A percentile compares a stretch with the other conserved stretches of the same genome.
phyloP scores from a whole-genome alignment of 129 eudicot genomes.

The Tanacetum coccineum region DNA sequence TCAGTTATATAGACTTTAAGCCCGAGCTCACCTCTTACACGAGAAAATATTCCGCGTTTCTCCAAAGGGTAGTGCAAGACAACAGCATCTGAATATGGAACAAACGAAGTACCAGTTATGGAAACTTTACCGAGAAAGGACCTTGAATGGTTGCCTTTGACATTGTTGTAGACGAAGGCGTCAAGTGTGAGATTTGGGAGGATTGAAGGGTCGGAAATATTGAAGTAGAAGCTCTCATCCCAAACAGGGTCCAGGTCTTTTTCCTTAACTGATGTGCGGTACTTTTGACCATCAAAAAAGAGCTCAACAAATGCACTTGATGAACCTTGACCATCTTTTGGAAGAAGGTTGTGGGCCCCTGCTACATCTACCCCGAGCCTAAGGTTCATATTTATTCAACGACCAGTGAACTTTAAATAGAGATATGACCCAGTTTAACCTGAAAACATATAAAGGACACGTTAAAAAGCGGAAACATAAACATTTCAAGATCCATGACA shows the following conservation, averaged over 20 bases:
- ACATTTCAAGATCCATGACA: constrained; percentile 3
- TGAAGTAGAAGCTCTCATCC: constrained; percentile 94
- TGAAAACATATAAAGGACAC: constrained; percentile 20
- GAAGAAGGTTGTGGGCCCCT: constrained; percentile 90
- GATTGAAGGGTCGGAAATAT: constrained; percentile 77
- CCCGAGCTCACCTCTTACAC: constrained; percentile 89
- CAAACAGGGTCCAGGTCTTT: constrained; percentile 92
- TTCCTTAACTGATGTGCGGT: constrained; percentile 79
- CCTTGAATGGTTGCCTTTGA: constrained; percentile 51
- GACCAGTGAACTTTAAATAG: constrained; percentile 14
- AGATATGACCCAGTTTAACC: constrained; percentile 24
- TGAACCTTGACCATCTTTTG: constrained; percentile 96
- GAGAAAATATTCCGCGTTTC: constrained; percentile 89
- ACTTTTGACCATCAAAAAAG: constrained; percentile 71
- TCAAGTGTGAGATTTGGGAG: constrained; percentile 71
- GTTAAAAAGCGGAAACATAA: constrained; percentile 11
- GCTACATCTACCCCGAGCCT: constrained; percentile 88
- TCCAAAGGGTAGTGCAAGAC: constrained; percentile 84
- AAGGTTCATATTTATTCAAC: constrained; percentile 36
- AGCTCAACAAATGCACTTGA: constrained; percentile 85
- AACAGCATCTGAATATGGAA: constrained; percentile 86
- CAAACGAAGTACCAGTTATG: constrained; percentile 84
- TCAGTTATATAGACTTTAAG: constrained; percentile 84
- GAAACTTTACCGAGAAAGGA: constrained; percentile 86
- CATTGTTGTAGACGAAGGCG: constrained; percentile 62